Percentiles rank a stretch among this genome's conserved stretches.
Conservation (phyloP, 2,329 filamentous ascomycete species). For the Aspergillus japonicus region DNA sequence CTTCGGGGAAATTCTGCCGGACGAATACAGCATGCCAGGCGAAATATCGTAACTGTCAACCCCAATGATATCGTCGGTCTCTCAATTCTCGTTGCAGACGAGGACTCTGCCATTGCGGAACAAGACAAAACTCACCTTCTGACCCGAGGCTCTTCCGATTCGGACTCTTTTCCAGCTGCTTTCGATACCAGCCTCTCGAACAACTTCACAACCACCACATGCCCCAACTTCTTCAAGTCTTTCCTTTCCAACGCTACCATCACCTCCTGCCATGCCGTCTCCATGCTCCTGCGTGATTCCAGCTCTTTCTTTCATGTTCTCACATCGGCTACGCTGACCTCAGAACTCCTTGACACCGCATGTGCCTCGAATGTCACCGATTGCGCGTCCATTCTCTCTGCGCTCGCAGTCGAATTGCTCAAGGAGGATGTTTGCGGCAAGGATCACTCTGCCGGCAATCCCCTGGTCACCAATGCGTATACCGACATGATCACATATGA, state of each 20-base stretch:
- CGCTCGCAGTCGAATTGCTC: slow-evolving; percentile 65
- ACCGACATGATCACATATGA: slow-evolving; percentile 74
- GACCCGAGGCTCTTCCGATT: slow-evolving; percentile 8
- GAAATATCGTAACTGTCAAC: not conserved
- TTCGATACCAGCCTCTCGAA: slow-evolving; percentile 65
- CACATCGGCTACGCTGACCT: slow-evolving; percentile 68
- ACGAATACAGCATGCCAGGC: not conserved
- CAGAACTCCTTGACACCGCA: slow-evolving; percentile 73
- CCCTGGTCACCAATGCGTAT: slow-evolving; percentile 71
- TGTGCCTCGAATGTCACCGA: slow-evolving; percentile 66
- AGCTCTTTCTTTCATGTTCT: slow-evolving; percentile 78
- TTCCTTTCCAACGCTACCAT: slow-evolving; percentile 68
- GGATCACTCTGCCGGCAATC: slow-evolving; percentile 68
- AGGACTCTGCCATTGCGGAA: not conserved
- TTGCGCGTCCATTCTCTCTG: slow-evolving; percentile 66
- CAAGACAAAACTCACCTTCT: not conserved
- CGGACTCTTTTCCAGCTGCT: slow-evolving; percentile 54
- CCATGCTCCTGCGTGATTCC: slow-evolving; percentile 81
- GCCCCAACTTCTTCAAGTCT: slow-evolving; percentile 58
- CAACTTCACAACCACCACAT: slow-evolving; percentile 58
- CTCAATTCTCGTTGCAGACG: not conserved
- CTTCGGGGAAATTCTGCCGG: not conserved
- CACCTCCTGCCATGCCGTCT: slow-evolving; percentile 75
- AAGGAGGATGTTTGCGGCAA: slow-evolving; percentile 63
- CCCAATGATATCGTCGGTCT: not conserved